Conservation (phyloP, 2,329 filamentous ascomycete genomes). For the Arthrobotrys iridis region DNA sequence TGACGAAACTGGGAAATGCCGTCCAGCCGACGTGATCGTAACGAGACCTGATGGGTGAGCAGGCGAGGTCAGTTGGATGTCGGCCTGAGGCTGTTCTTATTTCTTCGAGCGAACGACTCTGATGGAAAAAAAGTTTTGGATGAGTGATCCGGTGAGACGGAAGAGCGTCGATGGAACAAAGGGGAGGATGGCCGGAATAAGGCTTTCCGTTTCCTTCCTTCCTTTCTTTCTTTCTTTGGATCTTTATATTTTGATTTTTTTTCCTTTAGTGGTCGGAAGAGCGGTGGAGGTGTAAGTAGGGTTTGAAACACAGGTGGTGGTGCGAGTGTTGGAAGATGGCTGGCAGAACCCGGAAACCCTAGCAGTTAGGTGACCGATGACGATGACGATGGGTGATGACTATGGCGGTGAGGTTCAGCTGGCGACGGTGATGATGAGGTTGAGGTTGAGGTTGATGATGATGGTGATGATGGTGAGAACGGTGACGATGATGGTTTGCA, state of each 20-base stretch:
- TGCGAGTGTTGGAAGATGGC: conserved; percentile 31
- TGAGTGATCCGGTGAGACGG: no score
- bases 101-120: neutral
- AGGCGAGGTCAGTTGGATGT: neutral
- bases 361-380: conserved; percentile 7
- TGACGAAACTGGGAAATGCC: conserved; percentile 25
- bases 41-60: neutral
- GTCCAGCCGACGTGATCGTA: conserved; percentile 16
- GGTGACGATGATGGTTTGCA: conserved; percentile 10
- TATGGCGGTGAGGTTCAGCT: conserved; percentile 14
- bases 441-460: conserved; percentile 35
- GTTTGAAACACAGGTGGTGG: conserved; percentile 46
- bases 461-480: conserved; percentile 35
- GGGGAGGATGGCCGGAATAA: no score
- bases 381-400: neutral
- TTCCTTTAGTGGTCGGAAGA: conserved; percentile 14
- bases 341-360: neutral
- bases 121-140: neutral
- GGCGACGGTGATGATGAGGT: conserved; percentile 9
- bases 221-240: neutral
- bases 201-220: no score
- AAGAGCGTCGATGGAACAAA: no score
- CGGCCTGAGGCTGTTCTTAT: neutral
- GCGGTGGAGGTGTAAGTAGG: neutral
- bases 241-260: no score